Base-by-base conservation (phyloP, 495 filamentous ascomycete genomes). In the Penicillium soppii region DNA sequence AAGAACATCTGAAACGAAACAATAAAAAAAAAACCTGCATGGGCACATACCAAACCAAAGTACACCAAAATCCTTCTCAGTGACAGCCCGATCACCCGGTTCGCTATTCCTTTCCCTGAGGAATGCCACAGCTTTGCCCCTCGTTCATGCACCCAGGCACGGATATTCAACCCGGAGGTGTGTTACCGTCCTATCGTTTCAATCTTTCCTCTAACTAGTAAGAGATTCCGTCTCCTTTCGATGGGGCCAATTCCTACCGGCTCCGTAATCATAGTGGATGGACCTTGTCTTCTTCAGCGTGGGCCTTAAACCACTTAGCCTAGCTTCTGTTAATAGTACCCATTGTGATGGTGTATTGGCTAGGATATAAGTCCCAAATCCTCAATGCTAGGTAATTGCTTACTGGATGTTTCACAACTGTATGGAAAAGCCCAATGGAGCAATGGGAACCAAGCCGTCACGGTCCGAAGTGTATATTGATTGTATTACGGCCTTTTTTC, bases 101-200 rank as follows among this genome's bases (percentile, higher is more conserved):
- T 39, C 33, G 27, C 30, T 43, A 20, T 30, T 45, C 10, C 26
- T 23, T 26, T 9, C 17, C 15, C 41, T 45, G 1, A 43, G 44
- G 44, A 47, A 47, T 47, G 44, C 32, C 21, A 35, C 44, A 25
- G n/a, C 40, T 47, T 46, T 55, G 43, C 52, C 52, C 48, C 52
- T 56, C 52, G 43, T 56, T 56, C 42, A 59, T 52, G 40, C 51
- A 58, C 43, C 52, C 42, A 59, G 48, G 40, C 51, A 58, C 43
- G 44, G 44, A 50, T 21, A 57, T 54, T 40, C 39, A 33, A 45
- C 33, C 23, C 22, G 21, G 27, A 29, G 20, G 27, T 45, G 51
- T 53, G 35, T 41, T 42, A 50, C 52, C 12, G 4, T 32, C 29
- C 29, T 27, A 27, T n/a, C n/a, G 9, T 27, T 40, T 39, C 25